phyloP scores from a whole-genome alignment of 2,329 filamentous ascomycete genomes.

The Colletotrichum somersetense region DNA sequence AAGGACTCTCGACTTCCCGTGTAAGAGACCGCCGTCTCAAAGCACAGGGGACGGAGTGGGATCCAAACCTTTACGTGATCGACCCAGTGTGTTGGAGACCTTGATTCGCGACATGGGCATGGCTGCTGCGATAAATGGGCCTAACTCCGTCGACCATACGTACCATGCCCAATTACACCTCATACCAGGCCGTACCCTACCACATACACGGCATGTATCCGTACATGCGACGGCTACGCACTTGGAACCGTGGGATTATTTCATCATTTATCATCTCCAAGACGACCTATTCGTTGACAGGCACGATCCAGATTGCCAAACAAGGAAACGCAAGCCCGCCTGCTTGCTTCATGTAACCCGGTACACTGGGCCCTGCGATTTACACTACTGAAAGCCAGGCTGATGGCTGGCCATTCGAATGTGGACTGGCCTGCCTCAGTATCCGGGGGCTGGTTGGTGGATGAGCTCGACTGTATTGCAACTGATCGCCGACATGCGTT shows the following conservation, averaged over 20 bases:
- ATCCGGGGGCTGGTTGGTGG: conserved; percentile 12
- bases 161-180: conserved; percentile 3
- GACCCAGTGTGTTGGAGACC: conserved; percentile 40
- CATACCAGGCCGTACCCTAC: neutral
- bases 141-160: conserved; percentile 13
- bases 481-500: conserved; percentile 26
- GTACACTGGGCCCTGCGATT: neutral
- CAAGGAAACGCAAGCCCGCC: conserved; percentile 20
- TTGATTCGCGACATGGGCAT: conserved; percentile 28
- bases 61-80: conserved; percentile 40
- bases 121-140: conserved; percentile 21
- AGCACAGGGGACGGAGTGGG: conserved; percentile 35
- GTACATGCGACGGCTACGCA: conserved; percentile 25
- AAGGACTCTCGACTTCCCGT: conserved; percentile 16
- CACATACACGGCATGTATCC: neutral
- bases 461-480: conserved; percentile 19
- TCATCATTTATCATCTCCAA: conserved; percentile 36
- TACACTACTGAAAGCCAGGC: conserved; percentile 14
- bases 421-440: conserved; percentile 1
- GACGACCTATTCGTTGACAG: conserved; percentile 8
- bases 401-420: conserved; percentile 1
- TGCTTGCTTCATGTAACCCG: conserved; percentile 24
- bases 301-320: conserved; percentile 34
- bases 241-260: conserved; percentile 13
- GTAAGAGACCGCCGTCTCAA: conserved; percentile 20